A percentile compares a stretch with the other conserved stretches of the same genome.
phyloP scores from a whole-genome alignment of 495 filamentous ascomycete genomes.

The Penicillium waksmanii region DNA sequence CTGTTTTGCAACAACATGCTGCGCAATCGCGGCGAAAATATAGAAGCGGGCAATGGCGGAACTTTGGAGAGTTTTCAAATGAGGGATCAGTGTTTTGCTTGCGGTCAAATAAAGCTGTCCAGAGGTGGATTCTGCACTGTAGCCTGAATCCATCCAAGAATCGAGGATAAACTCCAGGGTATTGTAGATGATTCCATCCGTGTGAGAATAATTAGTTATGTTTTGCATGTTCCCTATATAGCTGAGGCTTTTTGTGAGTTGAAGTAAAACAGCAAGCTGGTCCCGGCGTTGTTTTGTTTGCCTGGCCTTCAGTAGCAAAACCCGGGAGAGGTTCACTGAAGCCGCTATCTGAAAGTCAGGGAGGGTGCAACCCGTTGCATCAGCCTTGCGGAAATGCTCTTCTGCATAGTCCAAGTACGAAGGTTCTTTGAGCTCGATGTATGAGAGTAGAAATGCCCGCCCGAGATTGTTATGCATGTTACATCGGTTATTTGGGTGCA shows the following conservation, averaged over 20 bases:
- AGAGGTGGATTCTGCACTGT: background rate
- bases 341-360: background rate
- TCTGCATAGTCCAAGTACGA: conserved; percentile 3
- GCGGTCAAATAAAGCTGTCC: conserved; percentile 5
- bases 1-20: conserved; percentile 1
- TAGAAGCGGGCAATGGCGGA: conserved; percentile 8
- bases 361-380: background rate
- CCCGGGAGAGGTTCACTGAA: conserved; percentile 5
- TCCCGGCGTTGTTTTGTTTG: conserved; percentile 2
- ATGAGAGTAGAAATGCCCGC: conserved; percentile 7
- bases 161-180: conserved; percentile 4
- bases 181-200: conserved; percentile 2
- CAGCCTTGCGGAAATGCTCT: conserved; percentile 4
- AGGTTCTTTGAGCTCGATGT: conserved; percentile 2
- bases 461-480: conserved; percentile 9
- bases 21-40: conserved; percentile 5
- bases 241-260: background rate
- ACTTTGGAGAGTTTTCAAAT: background rate
- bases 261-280: conserved; percentile 3
- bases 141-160: conserved; percentile 5
- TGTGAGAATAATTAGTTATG: background rate
- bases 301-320: conserved; percentile 1
- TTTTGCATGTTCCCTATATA: background rate
- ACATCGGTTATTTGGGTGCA: background rate
- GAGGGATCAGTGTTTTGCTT: background rate